Evolutionary conservation across 139 green algal genomes (phyloP), one percentile per base, ranked within the genome.

Genomic region (Gonium pectorale): DNA sequence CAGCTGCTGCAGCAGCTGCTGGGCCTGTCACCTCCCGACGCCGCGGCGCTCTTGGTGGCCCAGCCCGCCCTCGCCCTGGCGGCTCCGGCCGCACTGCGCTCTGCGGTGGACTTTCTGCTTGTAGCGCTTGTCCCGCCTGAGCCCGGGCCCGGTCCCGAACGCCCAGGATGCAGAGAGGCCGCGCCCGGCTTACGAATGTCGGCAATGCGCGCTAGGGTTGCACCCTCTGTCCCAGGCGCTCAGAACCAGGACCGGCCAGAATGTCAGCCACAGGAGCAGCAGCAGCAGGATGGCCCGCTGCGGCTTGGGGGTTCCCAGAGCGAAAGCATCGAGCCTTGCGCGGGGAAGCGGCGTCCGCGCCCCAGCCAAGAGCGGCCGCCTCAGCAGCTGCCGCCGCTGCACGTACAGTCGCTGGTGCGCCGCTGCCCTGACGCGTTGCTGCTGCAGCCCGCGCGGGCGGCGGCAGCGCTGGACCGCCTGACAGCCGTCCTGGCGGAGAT

Each of bases 1-100:
- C 60, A 67, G 38, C 38, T 81, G 15, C 59, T 73, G 40, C 77
- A 83, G 77, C 77, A 51, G 43, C 62, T 64, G 8, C n/a, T 74
- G 31, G 5, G 3, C 31, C 59, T 63, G 59, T 0, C 27, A 4
- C 41, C 41, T 2, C 38, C 60, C 17, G 54, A 27, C 35, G 75
- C 75, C 21, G 60, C 59, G 3, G 35, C 35, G 4, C n/a, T 83
- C 41, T 40, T 83, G n/a, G 43, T 19, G 17, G 40, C 41, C 3
- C 75, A 83, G 43, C 75, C 75, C 5, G 75, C 75, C 0, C 41
- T 83, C 13, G 75, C 75, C 4, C 56, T 83, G 56, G 59, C 46
- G 41, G 29, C 59, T 0, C 59, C 59, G 4, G 59, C 40, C 5
- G 59, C 75, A 7, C 59, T 83, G 8, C 31, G 2, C 24, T 40